These are phyloP conservation scores for Globisporangium carolinianum DNA, from an alignment of 352 stramenopile genomes.

Conservation along the genomic window DNA sequence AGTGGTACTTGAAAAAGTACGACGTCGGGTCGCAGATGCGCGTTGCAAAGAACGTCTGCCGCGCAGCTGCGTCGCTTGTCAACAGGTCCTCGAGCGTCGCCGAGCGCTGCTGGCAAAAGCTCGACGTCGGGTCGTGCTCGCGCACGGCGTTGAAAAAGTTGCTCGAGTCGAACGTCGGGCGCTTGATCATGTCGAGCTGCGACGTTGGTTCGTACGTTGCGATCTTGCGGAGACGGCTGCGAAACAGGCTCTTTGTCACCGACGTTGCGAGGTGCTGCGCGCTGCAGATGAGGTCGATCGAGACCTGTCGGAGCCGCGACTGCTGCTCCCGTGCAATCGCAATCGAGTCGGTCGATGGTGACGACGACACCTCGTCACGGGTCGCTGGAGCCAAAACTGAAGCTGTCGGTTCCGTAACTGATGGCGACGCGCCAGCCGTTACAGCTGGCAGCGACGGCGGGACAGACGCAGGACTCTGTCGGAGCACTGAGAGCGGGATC, in stretches of 20 bases:
- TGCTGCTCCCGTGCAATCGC: slow-evolving; percentile 1
- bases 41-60: slow-evolving; percentile 79
- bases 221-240: slow-evolving; percentile 57
- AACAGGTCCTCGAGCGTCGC: slow-evolving; percentile 79
- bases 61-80: slow-evolving; percentile 42
- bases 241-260: slow-evolving; percentile 67
- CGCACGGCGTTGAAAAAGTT: slow-evolving; percentile 80
- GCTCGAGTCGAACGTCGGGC: slow-evolving; percentile 46
- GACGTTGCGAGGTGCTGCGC: slow-evolving; percentile 67
- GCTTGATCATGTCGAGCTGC: slow-evolving; percentile 68
- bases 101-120: slow-evolving; percentile 66
- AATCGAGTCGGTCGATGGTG: slow-evolving; percentile 4
- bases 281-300: slow-evolving; percentile 68
- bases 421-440: not conserved
- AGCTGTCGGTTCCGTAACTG: slow-evolving; percentile 5
- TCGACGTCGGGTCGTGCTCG: slow-evolving; percentile 75
- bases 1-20: slow-evolving; percentile 89
- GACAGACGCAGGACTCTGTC: slow-evolving; percentile 14
- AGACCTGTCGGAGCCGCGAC: slow-evolving; percentile 38
- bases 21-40: slow-evolving; percentile 83
- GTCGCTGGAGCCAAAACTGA: too few species aligned
- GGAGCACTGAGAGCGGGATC: slow-evolving; percentile 67
- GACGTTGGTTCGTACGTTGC: slow-evolving; percentile 30
- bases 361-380: not conserved
- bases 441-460: slow-evolving; percentile 25